Conservation (phyloP, 2,329 filamentous ascomycete genomes). For the Colletotrichum sublineola region DNA sequence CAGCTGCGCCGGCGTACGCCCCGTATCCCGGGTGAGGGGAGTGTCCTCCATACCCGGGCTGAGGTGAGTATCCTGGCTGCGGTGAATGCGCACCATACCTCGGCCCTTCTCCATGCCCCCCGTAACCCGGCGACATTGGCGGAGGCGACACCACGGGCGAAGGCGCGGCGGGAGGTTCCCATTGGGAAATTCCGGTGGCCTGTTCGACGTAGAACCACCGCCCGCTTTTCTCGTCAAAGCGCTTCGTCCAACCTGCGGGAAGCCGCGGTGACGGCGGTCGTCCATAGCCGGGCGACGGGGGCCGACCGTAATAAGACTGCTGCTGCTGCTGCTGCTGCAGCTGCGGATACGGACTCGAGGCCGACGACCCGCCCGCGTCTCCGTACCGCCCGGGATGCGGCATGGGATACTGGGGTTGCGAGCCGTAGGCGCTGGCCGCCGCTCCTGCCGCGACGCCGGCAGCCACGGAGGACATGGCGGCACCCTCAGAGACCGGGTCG, state of each 20-base stretch:
- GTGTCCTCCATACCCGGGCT: conserved; percentile 41
- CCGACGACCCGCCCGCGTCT: not conserved
- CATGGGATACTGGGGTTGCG: conserved; percentile 28
- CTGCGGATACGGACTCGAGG: conserved; percentile 17
- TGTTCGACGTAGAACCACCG: conserved; percentile 71
- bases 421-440: conserved; percentile 40
- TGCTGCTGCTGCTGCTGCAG: conserved; percentile 39
- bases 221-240: conserved; percentile 67
- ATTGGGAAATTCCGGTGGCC: conserved; percentile 67
- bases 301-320: conserved; percentile 36
- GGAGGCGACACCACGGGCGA: conserved; percentile 26
- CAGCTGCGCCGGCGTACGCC: conserved; percentile 40
- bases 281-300: conserved; percentile 39
- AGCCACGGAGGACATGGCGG: conserved; percentile 20
- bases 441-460: conserved; percentile 7
- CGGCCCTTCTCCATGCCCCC: conserved; percentile 39
- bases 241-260: conserved; percentile 66
- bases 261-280: conserved; percentile 54
- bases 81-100: conserved; percentile 36
- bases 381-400: conserved; percentile 37
- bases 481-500: conserved; percentile 20
- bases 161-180: conserved; percentile 58
- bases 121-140: conserved; percentile 37
- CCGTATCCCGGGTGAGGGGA: conserved; percentile 41
- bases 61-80: conserved; percentile 22